These are phyloP conservation scores for Phanerochaete carnosa DNA, from an alignment of 768 basidiomycete genomes.

Conservation along the genomic window DNA sequence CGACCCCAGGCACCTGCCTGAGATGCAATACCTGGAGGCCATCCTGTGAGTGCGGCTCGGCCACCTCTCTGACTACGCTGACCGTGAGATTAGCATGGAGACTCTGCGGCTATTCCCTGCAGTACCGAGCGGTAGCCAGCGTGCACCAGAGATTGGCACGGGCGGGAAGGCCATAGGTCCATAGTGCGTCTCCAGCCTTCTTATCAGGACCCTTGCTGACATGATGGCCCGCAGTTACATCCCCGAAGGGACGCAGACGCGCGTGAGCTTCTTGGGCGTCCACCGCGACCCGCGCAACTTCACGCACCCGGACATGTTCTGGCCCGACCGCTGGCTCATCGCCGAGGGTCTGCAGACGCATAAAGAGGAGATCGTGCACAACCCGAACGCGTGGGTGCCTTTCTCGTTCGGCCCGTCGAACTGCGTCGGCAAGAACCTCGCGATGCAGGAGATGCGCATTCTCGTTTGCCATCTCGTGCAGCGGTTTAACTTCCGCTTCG, in stretches of 20 bases:
- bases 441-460: slow-evolving; percentile 34
- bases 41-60: slow-evolving; percentile 15
- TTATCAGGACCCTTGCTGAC: background rate
- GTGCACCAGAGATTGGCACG: slow-evolving; percentile 29
- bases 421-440: slow-evolving; percentile 47
- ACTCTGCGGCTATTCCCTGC: slow-evolving; percentile 42
- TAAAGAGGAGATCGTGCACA: slow-evolving; percentile 16
- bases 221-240: slow-evolving; percentile 4
- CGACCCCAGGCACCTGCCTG: slow-evolving; percentile 9
- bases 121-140: slow-evolving; percentile 35
- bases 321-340: slow-evolving; percentile 40
- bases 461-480: slow-evolving; percentile 32
- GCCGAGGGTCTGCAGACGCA: slow-evolving; percentile 3
- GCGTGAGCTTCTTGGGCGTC: slow-evolving; percentile 36
- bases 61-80: background rate
- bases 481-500: slow-evolving; percentile 31
- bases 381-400: slow-evolving; percentile 35
- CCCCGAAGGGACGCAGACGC: slow-evolving; percentile 12
- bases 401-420: slow-evolving; percentile 47
- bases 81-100: slow-evolving; percentile 35
- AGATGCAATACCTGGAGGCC: slow-evolving; percentile 23
- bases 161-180: slow-evolving; percentile 7
- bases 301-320: slow-evolving; percentile 34
- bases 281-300: slow-evolving; percentile 44
- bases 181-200: background rate